Base-by-base conservation (phyloP, 805 yeast species). In the Tanozyma kutaoensis region DNA sequence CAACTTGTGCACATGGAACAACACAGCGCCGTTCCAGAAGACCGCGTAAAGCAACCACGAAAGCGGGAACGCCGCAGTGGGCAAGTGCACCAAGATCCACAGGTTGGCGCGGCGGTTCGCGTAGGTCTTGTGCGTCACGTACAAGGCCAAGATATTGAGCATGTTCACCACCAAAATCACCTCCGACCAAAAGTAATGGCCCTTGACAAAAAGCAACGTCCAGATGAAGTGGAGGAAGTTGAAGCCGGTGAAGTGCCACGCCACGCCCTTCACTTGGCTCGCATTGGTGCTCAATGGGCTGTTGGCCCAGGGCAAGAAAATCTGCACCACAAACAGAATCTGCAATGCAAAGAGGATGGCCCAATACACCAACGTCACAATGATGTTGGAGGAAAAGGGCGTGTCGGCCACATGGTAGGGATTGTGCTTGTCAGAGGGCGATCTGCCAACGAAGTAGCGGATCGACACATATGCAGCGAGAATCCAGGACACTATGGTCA, bases 21-120 rank as follows among this genome's bases (percentile, higher is more conserved):
- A 46, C 16, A 76, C 76, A 2, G 93, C 85, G 24, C 93, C 93
- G 44, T 77, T 78, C 93, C 93, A 82, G 58, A 80, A 77, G 21
- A 81, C 46, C 14, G 73, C 75, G 43, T 72, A 78, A 32, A 77
- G 46, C 20, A 75, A 52, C 93, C 93, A 82, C 18, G 78, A 61
- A 29, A 78, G 48, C 10, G 94, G 93, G 40, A 79, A 38, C 0
- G 86, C 81, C 8, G 72, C 65, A 10, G 65, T 62, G 11, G 88
- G 66, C 37, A 73, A 51, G 50, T 82, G 93, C 27, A 78, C 56
- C 21, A 70, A 50, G 17, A 72, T 35, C 68, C 75, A 73, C 33
- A 58, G 61, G 28, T 53, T 34, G 26, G 71, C 37, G 8, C 73
- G 72, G 29, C 61, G 58, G 43, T 75, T 55, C 12, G 63, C 39